Conservation (phyloP, 2,329 filamentous ascomycete species). For the Penicillium verrucosum region DNA sequence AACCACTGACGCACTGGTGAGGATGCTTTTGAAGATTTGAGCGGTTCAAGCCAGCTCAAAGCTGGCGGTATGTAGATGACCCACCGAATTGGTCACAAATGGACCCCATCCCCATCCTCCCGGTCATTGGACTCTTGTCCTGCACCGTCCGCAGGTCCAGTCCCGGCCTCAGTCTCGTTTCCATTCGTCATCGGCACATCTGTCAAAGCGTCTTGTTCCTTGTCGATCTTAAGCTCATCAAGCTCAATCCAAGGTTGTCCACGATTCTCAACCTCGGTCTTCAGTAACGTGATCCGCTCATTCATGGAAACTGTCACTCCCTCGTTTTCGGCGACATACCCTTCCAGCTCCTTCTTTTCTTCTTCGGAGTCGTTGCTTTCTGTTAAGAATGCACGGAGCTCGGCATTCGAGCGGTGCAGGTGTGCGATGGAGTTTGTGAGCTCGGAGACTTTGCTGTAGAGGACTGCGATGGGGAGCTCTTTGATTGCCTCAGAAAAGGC, state of each 20-base stretch:
- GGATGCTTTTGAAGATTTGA: neutral
- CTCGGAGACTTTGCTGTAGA: constrained; percentile 61
- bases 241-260: constrained; percentile 52
- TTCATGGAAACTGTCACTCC: constrained; percentile 55
- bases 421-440: constrained; percentile 59
- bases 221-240: constrained; percentile 21
- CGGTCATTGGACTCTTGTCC: constrained; percentile 4
- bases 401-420: constrained; percentile 55
- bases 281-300: constrained; percentile 53
- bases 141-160: neutral
- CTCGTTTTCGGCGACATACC: constrained; percentile 55
- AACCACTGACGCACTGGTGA: neutral
- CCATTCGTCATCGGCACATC: constrained; percentile 25
- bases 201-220: constrained; percentile 20
- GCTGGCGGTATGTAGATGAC: neutral
- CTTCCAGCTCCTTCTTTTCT: constrained; percentile 34
- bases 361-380: constrained; percentile 53
- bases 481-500: constrained; percentile 56
- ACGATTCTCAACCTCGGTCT: constrained; percentile 51
- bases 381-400: constrained; percentile 51
- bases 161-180: neutral
- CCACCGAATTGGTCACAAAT: constrained; percentile 26
- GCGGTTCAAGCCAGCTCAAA: neutral
- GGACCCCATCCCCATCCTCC: constrained; percentile 31
- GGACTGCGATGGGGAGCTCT: constrained; percentile 55